phyloP scores from a whole-genome alignment of 2,329 filamentous ascomycete species.

The Sarocladiaceae sp. region DNA sequence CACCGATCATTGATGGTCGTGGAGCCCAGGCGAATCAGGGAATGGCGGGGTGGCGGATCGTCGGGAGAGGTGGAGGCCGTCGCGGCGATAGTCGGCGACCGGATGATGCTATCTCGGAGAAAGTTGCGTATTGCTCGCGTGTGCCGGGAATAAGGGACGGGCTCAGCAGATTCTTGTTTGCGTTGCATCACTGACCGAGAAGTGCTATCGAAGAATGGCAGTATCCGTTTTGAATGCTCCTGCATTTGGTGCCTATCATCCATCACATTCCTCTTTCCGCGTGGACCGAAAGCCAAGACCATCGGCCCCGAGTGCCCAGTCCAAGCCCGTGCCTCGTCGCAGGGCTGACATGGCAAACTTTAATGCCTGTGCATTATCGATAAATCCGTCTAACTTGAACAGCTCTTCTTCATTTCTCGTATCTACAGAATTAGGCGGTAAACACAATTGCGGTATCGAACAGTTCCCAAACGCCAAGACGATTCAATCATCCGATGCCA shows the following conservation, averaged over 20 bases:
- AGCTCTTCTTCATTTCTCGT: background rate
- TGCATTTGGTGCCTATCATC: no score
- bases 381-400: no score
- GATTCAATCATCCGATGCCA: background rate
- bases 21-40: background rate
- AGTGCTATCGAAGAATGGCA: background rate
- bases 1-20: background rate
- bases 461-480: background rate
- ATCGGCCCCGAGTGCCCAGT: no score
- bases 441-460: background rate
- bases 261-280: no score
- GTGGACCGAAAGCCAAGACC: no score
- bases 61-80: background rate
- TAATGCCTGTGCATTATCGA: no score
- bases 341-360: no score
- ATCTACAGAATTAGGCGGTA: background rate
- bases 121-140: no score
- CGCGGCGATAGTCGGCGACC: conserved; percentile 8
- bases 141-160: no score
- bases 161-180: no score
- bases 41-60: conserved; percentile 1
- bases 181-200: background rate
- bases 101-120: background rate
- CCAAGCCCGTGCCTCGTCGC: no score
- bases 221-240: no score